phyloP scores from a whole-genome alignment of 2,329 filamentous ascomycete species.

The Aspergillus terreus region DNA sequence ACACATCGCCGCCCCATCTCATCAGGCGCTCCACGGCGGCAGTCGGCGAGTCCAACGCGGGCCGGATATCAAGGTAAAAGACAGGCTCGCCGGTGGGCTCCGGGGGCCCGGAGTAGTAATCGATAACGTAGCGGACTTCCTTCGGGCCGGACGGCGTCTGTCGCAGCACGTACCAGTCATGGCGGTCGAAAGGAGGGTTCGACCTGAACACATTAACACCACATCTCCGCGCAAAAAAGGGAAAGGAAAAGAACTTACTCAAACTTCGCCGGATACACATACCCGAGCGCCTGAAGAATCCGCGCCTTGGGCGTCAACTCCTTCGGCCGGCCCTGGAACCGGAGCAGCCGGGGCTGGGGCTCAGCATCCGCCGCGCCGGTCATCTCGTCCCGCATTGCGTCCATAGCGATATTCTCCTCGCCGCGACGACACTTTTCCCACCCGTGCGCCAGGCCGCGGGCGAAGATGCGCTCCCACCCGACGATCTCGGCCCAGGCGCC shows the following conservation, averaged over 20 bases:
- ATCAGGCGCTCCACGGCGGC: conserved; percentile 78
- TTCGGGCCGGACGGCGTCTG: conserved; percentile 63
- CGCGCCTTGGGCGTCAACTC: conserved; percentile 90
- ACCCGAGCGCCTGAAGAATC: conserved; percentile 75
- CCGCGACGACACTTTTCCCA: conserved; percentile 72
- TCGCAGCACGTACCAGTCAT: conserved; percentile 92
- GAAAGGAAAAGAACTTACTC: conserved; percentile 49
- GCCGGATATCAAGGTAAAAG: conserved; percentile 91
- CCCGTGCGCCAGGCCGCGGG: conserved; percentile 65
- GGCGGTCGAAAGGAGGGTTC: conserved; percentile 88
- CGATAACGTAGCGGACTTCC: conserved; percentile 91
- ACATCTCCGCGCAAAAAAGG: background rate
- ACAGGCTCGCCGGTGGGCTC: conserved; percentile 86
- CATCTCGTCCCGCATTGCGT: conserved; percentile 52
- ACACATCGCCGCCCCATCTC: conserved; percentile 88
- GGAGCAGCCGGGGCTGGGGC: conserved; percentile 66
- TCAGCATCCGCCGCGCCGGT: conserved; percentile 26
- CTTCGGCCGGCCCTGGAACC: conserved; percentile 84
- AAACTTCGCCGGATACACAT: conserved; percentile 75
- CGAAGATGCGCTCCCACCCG: conserved; percentile 86
- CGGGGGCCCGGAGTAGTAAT: conserved; percentile 84
- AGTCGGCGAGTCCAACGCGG: conserved; percentile 76
- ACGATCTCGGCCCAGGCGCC: conserved; percentile 95
- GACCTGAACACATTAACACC: conserved; percentile 47
- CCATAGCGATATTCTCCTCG: conserved; percentile 60